Conservation (phyloP, 2,329 filamentous ascomycete genomes). For the Ceratocystis huliohia region DNA sequence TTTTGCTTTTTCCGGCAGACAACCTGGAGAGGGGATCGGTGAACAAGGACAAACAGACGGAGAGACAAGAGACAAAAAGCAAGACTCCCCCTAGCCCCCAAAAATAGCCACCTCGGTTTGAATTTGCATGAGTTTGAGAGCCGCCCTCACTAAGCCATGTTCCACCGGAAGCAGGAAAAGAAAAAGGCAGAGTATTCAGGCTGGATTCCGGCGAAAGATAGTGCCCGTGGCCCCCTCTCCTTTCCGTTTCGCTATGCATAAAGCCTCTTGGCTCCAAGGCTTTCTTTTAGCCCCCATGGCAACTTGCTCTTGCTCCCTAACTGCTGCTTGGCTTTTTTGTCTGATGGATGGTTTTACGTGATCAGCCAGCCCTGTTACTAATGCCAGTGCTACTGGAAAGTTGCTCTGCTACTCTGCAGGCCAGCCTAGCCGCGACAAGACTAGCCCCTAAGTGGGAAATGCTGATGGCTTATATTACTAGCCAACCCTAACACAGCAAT, state of each 20-base stretch:
- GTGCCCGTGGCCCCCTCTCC: background rate
- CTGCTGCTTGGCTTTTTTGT: background rate
- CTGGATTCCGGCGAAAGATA: background rate
- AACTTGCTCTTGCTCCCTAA: background rate
- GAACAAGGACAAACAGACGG: too few relatives aligned
- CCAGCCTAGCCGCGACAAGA: background rate
- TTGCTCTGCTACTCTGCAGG: background rate
- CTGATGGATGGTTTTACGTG: too few relatives aligned
- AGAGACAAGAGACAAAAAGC: too few relatives aligned
- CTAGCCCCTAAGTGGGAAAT: too few relatives aligned
- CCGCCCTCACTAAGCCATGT: too few relatives aligned
- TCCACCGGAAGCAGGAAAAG: background rate
- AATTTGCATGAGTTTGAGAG: too few relatives aligned
- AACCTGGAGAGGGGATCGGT: too few relatives aligned
- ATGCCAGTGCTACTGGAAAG: too few relatives aligned
- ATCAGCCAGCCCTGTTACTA: background rate
- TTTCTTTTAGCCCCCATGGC: background rate
- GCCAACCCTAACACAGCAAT: slow-evolving; percentile 5
- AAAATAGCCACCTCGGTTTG: too few relatives aligned
- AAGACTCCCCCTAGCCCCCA: too few relatives aligned
- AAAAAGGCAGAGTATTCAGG: background rate
- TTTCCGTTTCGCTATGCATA: background rate
- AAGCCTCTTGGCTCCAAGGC: background rate
- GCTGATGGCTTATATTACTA: background rate
- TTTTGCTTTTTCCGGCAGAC: too few relatives aligned